These are phyloP conservation scores for Silene noctiflora DNA, from an alignment of 179 eudicot genomes.

Conservation along the genomic window DNA sequence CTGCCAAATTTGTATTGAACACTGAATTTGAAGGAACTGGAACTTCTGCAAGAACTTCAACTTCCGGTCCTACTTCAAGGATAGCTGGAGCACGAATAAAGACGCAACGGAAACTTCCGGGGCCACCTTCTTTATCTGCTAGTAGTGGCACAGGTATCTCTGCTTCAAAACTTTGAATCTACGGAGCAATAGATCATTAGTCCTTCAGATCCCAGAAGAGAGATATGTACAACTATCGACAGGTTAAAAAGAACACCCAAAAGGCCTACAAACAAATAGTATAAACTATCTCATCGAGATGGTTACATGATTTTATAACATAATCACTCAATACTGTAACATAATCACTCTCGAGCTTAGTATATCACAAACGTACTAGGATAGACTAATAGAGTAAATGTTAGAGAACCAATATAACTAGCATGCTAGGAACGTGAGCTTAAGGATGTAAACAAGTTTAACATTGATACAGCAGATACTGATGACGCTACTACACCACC, in stretches of 20 bases:
- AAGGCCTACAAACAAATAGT: neutral
- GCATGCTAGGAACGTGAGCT: neutral
- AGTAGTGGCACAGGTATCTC: conserved; percentile 67
- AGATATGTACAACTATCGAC: neutral
- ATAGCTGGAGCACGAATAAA: conserved; percentile 96
- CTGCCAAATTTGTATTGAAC: conserved; percentile 24
- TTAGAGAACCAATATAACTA: neutral
- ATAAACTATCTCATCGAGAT: neutral
- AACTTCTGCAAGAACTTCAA: conserved; percentile 77
- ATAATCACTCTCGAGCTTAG: neutral
- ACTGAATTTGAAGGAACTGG: conserved; percentile 40
- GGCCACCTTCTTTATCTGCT: conserved; percentile 79
- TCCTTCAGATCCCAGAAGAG: neutral
- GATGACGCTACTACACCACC: no score
- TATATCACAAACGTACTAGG: neutral
- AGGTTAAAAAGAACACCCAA: no score
- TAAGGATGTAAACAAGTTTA: no score
- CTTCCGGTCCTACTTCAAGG: conserved; percentile 85
- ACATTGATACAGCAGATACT: neutral
- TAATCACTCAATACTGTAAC: neutral
- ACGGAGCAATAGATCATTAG: neutral
- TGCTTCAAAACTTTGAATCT: conserved; percentile 95
- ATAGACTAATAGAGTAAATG: no score
- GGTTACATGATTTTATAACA: neutral
- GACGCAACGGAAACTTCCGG: conserved; percentile 70